Percentiles rank a stretch among this genome's conserved stretches.
Evolutionary conservation across 2,329 filamentous ascomycete species (phyloP).

Genomic region (Pezicula radicicola): DNA sequence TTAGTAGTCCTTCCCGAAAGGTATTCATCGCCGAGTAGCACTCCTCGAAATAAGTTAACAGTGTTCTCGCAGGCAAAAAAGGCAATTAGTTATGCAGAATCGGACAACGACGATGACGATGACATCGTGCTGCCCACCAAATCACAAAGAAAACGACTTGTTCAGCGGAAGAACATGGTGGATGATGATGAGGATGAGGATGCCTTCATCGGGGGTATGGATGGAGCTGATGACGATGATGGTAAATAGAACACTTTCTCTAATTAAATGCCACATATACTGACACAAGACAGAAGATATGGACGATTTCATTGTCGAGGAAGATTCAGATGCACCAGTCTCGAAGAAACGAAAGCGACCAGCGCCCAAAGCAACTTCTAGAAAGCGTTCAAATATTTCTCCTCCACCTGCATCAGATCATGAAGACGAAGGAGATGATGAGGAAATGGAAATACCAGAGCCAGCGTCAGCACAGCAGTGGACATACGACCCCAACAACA

Average conservation of each 20-base stretch:
- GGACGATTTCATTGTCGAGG: slow-evolving; percentile 79
- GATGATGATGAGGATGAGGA: slow-evolving; percentile 68
- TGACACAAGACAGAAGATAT: slow-evolving; percentile 54
- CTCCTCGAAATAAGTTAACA: neutral
- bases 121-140: slow-evolving; percentile 43
- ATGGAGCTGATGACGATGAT: slow-evolving; percentile 56
- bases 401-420: slow-evolving; percentile 39
- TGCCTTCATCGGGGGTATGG: slow-evolving; percentile 60
- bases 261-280: slow-evolving; percentile 7
- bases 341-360: slow-evolving; percentile 70
- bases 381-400: slow-evolving; percentile 61
- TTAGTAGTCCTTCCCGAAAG: slow-evolving; percentile 77
- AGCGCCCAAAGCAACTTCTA: slow-evolving; percentile 44
- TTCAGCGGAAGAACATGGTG: slow-evolving; percentile 59
- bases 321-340: slow-evolving; percentile 72
- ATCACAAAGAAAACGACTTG: slow-evolving; percentile 32
- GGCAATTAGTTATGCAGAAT: slow-evolving; percentile 78
- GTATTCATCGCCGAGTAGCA: slow-evolving; percentile 40
- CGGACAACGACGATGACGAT: slow-evolving; percentile 76
- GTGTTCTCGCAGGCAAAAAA: slow-evolving; percentile 50
- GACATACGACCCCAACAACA: slow-evolving; percentile 66
- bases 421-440: slow-evolving; percentile 45
- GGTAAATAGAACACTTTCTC: slow-evolving; percentile 36
- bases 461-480: slow-evolving; percentile 79
- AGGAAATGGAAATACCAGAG: slow-evolving; percentile 54